A percentile compares a stretch with the other conserved stretches of the same genome.
phyloP scores from a whole-genome alignment of 768 basidiomycete species.

The Lactarius tabidus region DNA sequence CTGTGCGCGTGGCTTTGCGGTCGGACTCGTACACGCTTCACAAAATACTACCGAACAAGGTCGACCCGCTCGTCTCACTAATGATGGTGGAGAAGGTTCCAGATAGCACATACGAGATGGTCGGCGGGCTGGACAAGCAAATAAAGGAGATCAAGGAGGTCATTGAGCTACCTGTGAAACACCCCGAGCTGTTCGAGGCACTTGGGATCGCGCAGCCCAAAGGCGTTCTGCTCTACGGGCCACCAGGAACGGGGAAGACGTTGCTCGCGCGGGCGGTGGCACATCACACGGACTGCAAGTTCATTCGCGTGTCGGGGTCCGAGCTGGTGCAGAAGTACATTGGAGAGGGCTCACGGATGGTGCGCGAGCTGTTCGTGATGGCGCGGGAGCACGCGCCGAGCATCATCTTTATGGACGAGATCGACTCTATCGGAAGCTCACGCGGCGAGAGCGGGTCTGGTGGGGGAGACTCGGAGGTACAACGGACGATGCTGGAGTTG shows the following conservation, averaged over 20 bases:
- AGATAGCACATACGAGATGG: conserved; percentile 99
- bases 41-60: conserved; percentile 95
- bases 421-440: conserved; percentile 94
- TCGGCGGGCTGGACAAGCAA: conserved; percentile 96
- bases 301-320: conserved; percentile 91
- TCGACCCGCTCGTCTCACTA: conserved; percentile 95
- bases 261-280: conserved; percentile 93
- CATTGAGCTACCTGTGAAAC: conserved; percentile 95
- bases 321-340: conserved; percentile 99
- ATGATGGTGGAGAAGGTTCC: conserved; percentile 99
- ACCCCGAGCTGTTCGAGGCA: conserved; percentile 90
- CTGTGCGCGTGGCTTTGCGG: conserved; percentile 90
- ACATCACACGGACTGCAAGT: conserved; percentile 96
- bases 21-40: conserved; percentile 96
- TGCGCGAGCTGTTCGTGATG: conserved; percentile 97
- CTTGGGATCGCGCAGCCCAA: conserved; percentile 97
- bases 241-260: conserved; percentile 96
- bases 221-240: conserved; percentile 92
- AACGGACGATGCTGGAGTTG: conserved; percentile 63
- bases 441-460: conserved; percentile 73
- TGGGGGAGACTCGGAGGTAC: conserved; percentile 62
- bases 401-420: conserved; percentile 99
- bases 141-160: conserved; percentile 99
- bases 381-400: conserved; percentile 95
- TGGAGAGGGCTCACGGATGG: conserved; percentile 95